Base-by-base conservation (phyloP, 352 stramenopile species). In the Hyaloperonospora brassicae region DNA sequence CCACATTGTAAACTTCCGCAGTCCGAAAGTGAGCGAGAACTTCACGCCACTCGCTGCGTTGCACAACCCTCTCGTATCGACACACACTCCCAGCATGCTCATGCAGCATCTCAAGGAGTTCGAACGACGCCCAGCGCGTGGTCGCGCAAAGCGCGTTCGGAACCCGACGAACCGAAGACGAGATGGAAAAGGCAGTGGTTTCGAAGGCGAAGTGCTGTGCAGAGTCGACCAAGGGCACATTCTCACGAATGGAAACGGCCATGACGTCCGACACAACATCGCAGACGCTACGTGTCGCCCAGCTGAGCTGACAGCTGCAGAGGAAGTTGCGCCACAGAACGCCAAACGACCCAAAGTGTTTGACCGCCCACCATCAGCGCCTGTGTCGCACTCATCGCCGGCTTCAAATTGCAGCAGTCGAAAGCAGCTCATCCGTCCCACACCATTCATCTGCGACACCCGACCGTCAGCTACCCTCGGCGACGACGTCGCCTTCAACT, bases 21-120 rank as follows among this genome's bases (percentile, higher is more conserved):
- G 80, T 43, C 78, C 80, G 2, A 91, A 91, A 55, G 76, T 91
- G 24, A 89, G 78, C 57, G 80, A 91, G 40, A 86, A 86, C 34
- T 89, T 89, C 43, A 70, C 66, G 17, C 73, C 80, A 12, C 55
- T 89, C 6, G 55, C 62, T 11, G 46, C 63, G 38, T 49, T 71
- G 9, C 55, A 59, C 40, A 46, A 60, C 12, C 41, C 35, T 36
- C 41, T 23, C 1, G 34, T 39, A 46, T 47, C 48, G 2, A 23
- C 56, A 23, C 39, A 25, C 30, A 56, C 25, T 12, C 48, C 60
- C 43, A 56, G 22, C 50, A 47, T 52, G 24, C 51, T 36, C 21
- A 45, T 50, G 0, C 56, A 66, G 0, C 48, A 71, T 31, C 41
- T 88, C 23, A 85, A 79, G 47, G 59, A 62, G 14, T 75, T 81